A percentile compares a stretch with the other conserved stretches of the same genome.
Evolutionary conservation across 108 stramenopile genomes (phyloP).

Genomic region (Parietichytrium sp.): DNA sequence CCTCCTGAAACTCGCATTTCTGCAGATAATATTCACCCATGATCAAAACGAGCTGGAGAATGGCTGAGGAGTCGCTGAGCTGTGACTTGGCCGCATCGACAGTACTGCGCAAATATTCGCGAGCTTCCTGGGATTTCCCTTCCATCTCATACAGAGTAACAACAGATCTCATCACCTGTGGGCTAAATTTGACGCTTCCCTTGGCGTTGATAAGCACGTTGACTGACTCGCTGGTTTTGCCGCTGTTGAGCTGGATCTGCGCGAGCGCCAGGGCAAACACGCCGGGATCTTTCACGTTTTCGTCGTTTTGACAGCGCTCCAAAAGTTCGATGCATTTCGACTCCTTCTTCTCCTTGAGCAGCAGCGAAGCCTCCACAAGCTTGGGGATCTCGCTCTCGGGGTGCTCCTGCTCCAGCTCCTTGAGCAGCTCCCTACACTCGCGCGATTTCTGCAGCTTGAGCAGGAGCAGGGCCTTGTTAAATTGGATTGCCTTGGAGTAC

Average conservation of each 20-base stretch:
- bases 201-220: neutral
- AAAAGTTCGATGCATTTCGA: neutral
- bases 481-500: neutral
- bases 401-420: neutral
- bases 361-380: neutral
- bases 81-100: too few relatives aligned
- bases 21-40: neutral
- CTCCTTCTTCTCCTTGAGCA: neutral
- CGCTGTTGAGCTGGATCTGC: neutral
- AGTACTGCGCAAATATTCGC: neutral
- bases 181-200: neutral
- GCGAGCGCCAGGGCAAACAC: slow-evolving; percentile 21
- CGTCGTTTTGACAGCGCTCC: neutral
- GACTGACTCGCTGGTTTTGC: neutral
- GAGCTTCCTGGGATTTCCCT: neutral
- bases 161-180: neutral
- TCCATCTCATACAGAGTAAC: neutral
- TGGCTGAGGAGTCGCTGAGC: neutral
- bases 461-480: neutral
- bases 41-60: neutral
- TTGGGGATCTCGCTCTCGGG: too few relatives aligned
- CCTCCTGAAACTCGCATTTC: neutral
- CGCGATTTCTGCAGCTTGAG: neutral
- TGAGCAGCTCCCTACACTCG: slow-evolving; percentile 1
- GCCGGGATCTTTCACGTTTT: neutral